phyloP scores from a whole-genome alignment of 257 asterid species.

The Primulina tabacum region DNA sequence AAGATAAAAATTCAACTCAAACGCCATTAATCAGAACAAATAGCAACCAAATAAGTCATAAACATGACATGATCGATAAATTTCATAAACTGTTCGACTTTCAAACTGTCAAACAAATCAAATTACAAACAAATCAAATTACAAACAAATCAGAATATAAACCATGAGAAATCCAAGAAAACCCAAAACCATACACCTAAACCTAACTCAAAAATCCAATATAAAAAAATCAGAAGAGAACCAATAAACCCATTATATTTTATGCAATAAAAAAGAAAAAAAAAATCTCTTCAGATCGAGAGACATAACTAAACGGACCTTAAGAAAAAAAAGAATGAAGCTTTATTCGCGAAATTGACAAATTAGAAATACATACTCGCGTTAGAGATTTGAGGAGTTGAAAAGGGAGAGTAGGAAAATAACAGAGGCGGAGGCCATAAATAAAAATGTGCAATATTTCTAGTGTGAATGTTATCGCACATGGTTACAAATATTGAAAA shows the following conservation, averaged over 20 bases:
- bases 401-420: conserved; percentile 16
- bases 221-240: neutral
- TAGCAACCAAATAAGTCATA: conserved; percentile 2
- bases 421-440: conserved; percentile 18
- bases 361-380: neutral
- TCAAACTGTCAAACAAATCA: neutral
- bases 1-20: neutral
- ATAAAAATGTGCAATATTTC: no score
- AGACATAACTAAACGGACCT: neutral
- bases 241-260: no score
- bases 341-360: neutral
- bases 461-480: no score
- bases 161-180: neutral
- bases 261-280: neutral
- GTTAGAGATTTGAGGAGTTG: conserved; percentile 11
- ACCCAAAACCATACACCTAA: conserved; percentile 1
- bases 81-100: neutral
- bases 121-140: neutral
- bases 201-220: conserved; percentile 13
- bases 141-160: neutral
- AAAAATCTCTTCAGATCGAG: conserved; percentile 7
- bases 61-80: neutral
- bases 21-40: neutral
- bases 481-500: no score
- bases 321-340: neutral